Evolutionary conservation across 345 rosid genomes (phyloP), one percentile per base, ranked within the genome.

Genomic region (Acer negundo): DNA sequence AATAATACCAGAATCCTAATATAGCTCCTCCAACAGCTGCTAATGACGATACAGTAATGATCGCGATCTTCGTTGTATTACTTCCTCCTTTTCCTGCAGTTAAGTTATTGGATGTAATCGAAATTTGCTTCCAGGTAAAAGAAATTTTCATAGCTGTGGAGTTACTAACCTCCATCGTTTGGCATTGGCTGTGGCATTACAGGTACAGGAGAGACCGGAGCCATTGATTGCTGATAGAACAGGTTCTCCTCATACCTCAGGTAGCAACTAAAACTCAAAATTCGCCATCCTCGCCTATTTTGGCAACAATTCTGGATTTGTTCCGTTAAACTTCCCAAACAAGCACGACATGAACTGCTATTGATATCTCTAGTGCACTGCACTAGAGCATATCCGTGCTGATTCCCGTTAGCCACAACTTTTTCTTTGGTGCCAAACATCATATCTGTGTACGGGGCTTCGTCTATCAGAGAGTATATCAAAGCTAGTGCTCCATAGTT

Each of bases 291-390:
- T 42, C 44, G 46, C 42, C 0, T 61, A 62, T n/a, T 0, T 62
- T 62, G 24, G 69, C 69, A 62, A 44, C 76, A 73, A 3, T 10
- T 3, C 6, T 8, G 6, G 9, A 44, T 46, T 1, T 62, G 17
- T 0, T 44, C 10, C 1, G 15, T 23, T 55, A 62, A 23, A 24
- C 15, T 2, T 0, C 24, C 24, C 68, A 62, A 73, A 42, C 76
- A 73, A 3, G 24, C 44, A 16, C 2, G 58, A 38, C 59, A 73
- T 23, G 68, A 42, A 16, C 22, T 23, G 16, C 40, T 17, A 44
- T 4, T 44, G 22, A 62, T 74, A 62, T 44, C 77, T 46, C 77
- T 74, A 6, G 85, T 81, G 72, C 89, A 86, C 69, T 88, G 85
- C 12, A 70, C 85, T 9, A 82, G 77, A 10, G 75, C 77, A 44